Evolutionary conservation across 352 stramenopile genomes (phyloP).

Genomic region (Thalassiosira livingstoniorum): DNA sequence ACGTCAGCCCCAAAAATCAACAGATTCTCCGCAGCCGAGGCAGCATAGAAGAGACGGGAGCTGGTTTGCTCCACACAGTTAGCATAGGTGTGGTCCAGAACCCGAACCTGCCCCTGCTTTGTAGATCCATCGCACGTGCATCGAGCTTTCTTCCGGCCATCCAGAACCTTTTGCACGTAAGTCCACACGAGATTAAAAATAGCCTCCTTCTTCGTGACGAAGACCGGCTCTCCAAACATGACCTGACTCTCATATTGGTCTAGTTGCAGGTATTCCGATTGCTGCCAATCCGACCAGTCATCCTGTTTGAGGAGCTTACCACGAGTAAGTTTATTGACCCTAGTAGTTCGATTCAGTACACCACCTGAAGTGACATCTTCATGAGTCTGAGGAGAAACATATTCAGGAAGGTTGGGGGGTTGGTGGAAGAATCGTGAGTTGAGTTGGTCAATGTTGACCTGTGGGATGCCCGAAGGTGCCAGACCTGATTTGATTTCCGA

Average conservation of each 20-base stretch:
- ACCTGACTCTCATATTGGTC: constrained; percentile 54
- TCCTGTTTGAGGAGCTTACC: constrained; percentile 13
- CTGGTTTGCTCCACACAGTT: constrained; percentile 54
- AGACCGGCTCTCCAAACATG: constrained; percentile 57
- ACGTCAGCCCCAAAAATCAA: too few relatives aligned
- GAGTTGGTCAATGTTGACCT: constrained; percentile 35
- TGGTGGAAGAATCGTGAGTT: constrained; percentile 16
- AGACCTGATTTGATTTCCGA: constrained; percentile 21
- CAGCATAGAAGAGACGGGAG: constrained; percentile 50
- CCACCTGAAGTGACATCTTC: background rate
- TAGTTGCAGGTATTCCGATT: constrained; percentile 47
- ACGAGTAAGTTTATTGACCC: constrained; percentile 29
- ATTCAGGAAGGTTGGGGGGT: background rate
- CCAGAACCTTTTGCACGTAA: too few relatives aligned
- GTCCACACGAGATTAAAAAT: too few relatives aligned
- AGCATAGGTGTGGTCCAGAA: constrained; percentile 43
- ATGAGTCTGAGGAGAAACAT: background rate
- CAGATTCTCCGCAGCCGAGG: too few relatives aligned
- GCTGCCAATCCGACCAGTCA: constrained; percentile 52
- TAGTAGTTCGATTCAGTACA: background rate
- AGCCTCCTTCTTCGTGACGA: too few relatives aligned
- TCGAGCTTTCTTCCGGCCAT: background rate
- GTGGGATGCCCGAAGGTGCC: constrained; percentile 20
- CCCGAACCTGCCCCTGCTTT: constrained; percentile 25
- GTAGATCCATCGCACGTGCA: background rate